Percentiles rank a stretch among this genome's conserved stretches.
phyloP scores from a whole-genome alignment of 441 rosid species.

The Brassica balearica region DNA sequence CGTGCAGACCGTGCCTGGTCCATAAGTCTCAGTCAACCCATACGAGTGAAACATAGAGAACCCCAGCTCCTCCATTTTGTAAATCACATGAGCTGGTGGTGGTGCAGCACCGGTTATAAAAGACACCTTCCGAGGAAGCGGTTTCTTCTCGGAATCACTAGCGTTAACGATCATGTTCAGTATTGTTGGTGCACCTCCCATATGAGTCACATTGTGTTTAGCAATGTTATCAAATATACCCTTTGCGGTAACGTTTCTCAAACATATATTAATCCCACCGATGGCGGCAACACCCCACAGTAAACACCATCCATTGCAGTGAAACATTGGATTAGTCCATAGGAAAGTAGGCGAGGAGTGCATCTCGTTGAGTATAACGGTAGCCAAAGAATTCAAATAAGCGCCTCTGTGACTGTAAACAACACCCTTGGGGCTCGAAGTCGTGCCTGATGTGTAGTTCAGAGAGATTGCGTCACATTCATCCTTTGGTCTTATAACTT shows the following conservation, averaged over 20 bases:
- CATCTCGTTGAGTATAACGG: conserved; percentile 57
- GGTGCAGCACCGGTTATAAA: conserved; percentile 72
- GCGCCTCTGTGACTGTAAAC: conserved; percentile 78
- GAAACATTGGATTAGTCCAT: conserved; percentile 83
- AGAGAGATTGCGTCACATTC: conserved; percentile 73
- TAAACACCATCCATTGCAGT: conserved; percentile 84
- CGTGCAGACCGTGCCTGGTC: conserved; percentile 66
- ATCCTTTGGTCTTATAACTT: conserved; percentile 54
- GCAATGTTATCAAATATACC: conserved; percentile 57
- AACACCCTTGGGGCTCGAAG: conserved; percentile 80
- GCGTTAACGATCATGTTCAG: conserved; percentile 70
- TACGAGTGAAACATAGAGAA: conserved; percentile 61
- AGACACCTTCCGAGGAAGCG: conserved; percentile 60
- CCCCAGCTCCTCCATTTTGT: conserved; percentile 70
- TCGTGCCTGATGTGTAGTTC: conserved; percentile 85
- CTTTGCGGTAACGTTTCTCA: conserved; percentile 60
- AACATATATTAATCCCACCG: conserved; percentile 73
- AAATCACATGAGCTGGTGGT: conserved; percentile 66
- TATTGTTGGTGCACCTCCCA: conserved; percentile 79
- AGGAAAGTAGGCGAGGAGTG: conserved; percentile 58
- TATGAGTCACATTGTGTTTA: conserved; percentile 62
- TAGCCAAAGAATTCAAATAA: conserved; percentile 69
- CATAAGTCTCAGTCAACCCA: conserved; percentile 80
- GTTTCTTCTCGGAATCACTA: conserved; percentile 44
- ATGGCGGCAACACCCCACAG: conserved; percentile 69